Evolutionary conservation across 306 rosid species (phyloP).

Genomic region (Trifolium repens): DNA sequence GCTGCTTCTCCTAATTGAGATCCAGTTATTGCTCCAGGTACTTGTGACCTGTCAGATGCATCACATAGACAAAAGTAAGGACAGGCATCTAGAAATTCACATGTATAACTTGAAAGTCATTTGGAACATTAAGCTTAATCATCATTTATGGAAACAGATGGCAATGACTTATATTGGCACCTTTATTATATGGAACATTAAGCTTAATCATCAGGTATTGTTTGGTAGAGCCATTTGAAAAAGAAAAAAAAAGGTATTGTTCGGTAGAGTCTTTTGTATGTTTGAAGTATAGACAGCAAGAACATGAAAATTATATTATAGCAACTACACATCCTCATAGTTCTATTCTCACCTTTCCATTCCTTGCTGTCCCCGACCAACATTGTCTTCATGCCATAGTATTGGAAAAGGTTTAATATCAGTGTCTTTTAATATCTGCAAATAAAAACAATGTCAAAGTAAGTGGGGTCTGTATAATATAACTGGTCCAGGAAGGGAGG

Average conservation of each 20-base stretch:
- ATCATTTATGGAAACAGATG: conserved; percentile 12
- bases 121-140: conserved; percentile 33
- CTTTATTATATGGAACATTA: conserved; percentile 13
- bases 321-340: conserved; percentile 15
- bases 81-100: conserved; percentile 26
- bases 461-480: conserved; percentile 4
- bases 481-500: conserved; percentile 28
- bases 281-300: not conserved
- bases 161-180: conserved; percentile 5
- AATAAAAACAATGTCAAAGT: conserved; percentile 29
- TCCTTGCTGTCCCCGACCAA: conserved; percentile 63
- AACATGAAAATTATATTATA: conserved; percentile 13
- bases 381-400: conserved; percentile 91
- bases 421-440: conserved; percentile 74
- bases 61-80: conserved; percentile 35
- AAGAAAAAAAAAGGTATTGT: not conserved
- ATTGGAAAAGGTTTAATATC: conserved; percentile 82
- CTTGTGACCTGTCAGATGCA: conserved; percentile 65
- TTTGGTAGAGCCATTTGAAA: too few relatives aligned
- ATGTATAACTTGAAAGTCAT: conserved; percentile 18
- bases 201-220: conserved; percentile 10
- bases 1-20: conserved; percentile 92
- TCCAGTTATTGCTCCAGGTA: conserved; percentile 87
- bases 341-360: conserved; percentile 79
- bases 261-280: not conserved